A percentile compares a stretch with the other conserved stretches of the same genome.
These are phyloP conservation scores for Phytophthora boehmeriae DNA, from an alignment of 352 stramenopile species.

Conservation along the genomic window DNA sequence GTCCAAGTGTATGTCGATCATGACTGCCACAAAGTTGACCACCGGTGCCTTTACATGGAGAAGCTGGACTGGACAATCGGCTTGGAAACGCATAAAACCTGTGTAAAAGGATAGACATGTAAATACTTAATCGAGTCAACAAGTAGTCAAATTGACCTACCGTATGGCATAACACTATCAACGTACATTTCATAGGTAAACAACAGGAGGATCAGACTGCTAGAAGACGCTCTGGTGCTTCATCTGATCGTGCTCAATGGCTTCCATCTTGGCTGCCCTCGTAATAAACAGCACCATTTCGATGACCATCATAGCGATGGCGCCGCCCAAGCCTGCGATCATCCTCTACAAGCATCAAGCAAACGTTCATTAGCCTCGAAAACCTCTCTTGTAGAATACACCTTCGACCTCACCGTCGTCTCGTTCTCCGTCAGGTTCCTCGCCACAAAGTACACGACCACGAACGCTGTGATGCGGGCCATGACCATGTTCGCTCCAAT, in stretches of 20 bases:
- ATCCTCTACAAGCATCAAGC: slow-evolving; percentile 45
- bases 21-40: slow-evolving; percentile 6
- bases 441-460: slow-evolving; percentile 80
- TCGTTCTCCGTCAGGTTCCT: slow-evolving; percentile 72
- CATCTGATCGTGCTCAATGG: slow-evolving; percentile 53
- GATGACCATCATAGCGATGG: slow-evolving; percentile 88
- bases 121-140: neutral
- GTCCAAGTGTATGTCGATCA: neutral
- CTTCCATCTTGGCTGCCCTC: slow-evolving; percentile 70
- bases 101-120: neutral
- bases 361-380: slow-evolving; percentile 1
- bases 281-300: slow-evolving; percentile 90
- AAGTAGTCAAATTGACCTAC: neutral
- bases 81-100: neutral
- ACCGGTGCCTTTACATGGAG: slow-evolving; percentile 33
- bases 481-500: slow-evolving; percentile 89
- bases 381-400: neutral
- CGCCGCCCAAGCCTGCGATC: slow-evolving; percentile 65
- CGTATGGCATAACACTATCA: slow-evolving; percentile 5
- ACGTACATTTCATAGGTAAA: neutral
- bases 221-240: slow-evolving; percentile 48
- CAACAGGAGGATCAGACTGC: slow-evolving; percentile 14
- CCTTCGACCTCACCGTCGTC: slow-evolving; percentile 55
- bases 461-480: slow-evolving; percentile 78
- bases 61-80: slow-evolving; percentile 12